Base-by-base conservation (phyloP, 2,329 filamentous ascomycete genomes). In the Ophiostoma pallidulum region DNA sequence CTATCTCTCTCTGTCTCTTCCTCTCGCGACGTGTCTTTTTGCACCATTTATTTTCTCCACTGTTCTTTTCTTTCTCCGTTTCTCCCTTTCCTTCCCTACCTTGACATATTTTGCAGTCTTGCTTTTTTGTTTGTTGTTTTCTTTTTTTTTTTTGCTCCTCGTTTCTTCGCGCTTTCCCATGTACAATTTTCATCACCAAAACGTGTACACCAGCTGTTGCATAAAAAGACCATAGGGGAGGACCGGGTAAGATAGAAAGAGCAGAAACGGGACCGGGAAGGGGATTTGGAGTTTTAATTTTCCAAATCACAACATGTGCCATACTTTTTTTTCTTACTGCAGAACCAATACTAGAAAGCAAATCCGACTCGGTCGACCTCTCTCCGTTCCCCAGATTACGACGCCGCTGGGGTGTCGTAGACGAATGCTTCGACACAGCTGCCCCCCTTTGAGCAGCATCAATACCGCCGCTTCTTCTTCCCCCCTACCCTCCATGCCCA, bases 171-270 rank as follows among this genome's bases (percentile, higher is more conserved):
- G 18, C 35, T 44, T 47, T 37, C 41, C 35, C 38, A 35, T 48
- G 48, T 52, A 52, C 45, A 41, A 47, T 43, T 48, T 41, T 18
- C 29, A 31, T 35, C 16, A 14, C 33, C 18, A 14, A 28, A 40
- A 45, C 47, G 42, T 54, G 50, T 54, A 54, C 51, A 54, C 50
- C 52, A 54, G 36, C 42, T 53, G 49, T 46, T 51, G 51, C 51
- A 53, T 51, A 47, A 49, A 44, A 33, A 29, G 32, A 31, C 35
- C 7, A 29, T 28, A 32, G 41, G 42, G 32, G 44, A 13, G 13
- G 35, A 45, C 10, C 31, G n/a, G 40, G 22, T 41, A 41, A 28
- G 37, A 29, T 10, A 24, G 24, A 16, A 12, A 14, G 16, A 37
- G 20, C 7, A 28, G 36, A 16, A 22, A 29, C 26, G 4, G 9